Evolutionary conservation across 2,329 filamentous ascomycete genomes (phyloP), one percentile per base, ranked within the genome.

Genomic region (Herpotrichia juniperi): DNA sequence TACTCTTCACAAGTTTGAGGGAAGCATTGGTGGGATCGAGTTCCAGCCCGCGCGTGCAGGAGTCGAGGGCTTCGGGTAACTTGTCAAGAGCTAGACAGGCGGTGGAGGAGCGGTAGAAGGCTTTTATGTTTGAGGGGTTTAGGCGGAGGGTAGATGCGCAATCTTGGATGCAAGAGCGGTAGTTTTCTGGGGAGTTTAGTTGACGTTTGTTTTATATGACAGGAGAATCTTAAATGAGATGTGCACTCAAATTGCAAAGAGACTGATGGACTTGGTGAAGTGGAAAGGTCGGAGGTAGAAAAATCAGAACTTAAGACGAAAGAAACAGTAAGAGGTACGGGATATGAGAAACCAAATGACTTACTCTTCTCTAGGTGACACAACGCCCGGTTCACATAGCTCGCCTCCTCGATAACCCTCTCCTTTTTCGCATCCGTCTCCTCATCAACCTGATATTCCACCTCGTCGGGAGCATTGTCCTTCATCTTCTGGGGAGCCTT

Each of bases 381-480:
- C 24, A 96, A 86, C 1, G 93, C 93, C 54, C 94, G 87, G 75
- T 99, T 99, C 57, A 89, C 85, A 72, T 93, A 87, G 54, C 91
- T 87, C 1, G 86, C 83, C 75, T 96, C 92, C 50, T 93, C 83
- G 44, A 89, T 79, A 50, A 80, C 76, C 40, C 78, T 80, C 74
- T 93, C 84, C 62, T 84, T 78, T 51, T 78, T 72, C 14, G 82
- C 80, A 61, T 87, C 83, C 34, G 86, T 87, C 46, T 85, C 83
- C 46, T 81, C 76, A 61, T 85, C 81, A 51, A 83, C 74, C 35
- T 82, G 79, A 21, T 83, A 79, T 58, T 76, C 72, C 34, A 74
- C 77, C 69, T 69, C 79, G 69, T 64, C 49, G 2, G 54, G 51
- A 28, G 76, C 73, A 35, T 75, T 72, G 74, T 79, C 54, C 19